Evolutionary conservation across 1,284 basidiomycete genomes (phyloP), one percentile per base, ranked within the genome.

Genomic region (Cutaneotrichosporon sp.): DNA sequence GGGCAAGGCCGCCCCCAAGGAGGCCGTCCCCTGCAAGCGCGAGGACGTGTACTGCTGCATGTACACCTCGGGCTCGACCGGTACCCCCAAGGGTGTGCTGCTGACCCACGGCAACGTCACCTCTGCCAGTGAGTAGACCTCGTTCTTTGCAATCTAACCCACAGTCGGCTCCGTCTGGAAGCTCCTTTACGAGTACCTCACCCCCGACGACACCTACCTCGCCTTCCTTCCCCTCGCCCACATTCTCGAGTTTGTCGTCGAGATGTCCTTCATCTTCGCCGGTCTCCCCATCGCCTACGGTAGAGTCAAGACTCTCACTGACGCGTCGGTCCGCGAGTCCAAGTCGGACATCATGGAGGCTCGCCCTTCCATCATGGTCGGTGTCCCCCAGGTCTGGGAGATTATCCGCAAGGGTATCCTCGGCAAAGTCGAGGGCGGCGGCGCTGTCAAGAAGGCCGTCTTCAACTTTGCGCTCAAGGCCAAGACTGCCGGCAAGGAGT

Each of bases 251-350:
- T 78, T 81, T 59, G 76, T 75, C 64, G 78, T 81, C 62, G 80
- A 81, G 65, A 79, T 74, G 60, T 73, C 73, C 16, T 79, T 77
- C 70, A 60, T 78, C 58, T 81, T 79, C 60, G 78, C 78, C 20
- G 80, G 80, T 63, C 66, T 81, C 57, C 74, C 76, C 42, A 86
- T 88, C 63, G 95, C 95, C 2, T 98, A 92, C 74, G 95, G 91
- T 25, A 88, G 89, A 61, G 88, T 97, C 79, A 97, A 97, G 87
- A 98, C 95, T n/a, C 85, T 97, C 66, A 97, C 95, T 3, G 92
- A 97, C 75, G 86, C 87, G 4, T 90, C 87, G 24, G 92, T 95
- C 18, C 87, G 92, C 63, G 89, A 94, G 63, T 98, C 92, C 82
- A 84, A 88, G 65, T 93, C 94, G 47, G 95, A 98, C 78, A 87